A percentile compares a stretch with the other conserved stretches of the same genome.
phyloP scores from a whole-genome alignment of 83 land plant genomes.

The Thuja plicata region DNA sequence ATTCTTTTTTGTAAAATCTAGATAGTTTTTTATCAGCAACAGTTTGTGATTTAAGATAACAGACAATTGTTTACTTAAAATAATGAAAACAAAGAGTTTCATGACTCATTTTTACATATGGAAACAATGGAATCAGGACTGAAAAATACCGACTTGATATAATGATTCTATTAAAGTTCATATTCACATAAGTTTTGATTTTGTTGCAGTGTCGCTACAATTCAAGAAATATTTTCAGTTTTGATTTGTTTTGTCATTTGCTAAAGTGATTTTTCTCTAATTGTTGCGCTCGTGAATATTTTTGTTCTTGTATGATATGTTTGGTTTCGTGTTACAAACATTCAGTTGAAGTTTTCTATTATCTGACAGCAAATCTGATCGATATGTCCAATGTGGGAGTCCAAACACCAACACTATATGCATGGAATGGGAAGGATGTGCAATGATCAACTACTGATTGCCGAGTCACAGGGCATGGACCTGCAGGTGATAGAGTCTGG shows the following conservation, averaged over 20 bases:
- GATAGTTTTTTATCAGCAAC: not conserved
- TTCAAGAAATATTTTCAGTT: not conserved
- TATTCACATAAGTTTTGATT: not conserved
- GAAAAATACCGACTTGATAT: not conserved
- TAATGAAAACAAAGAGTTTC: not conserved
- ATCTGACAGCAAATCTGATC: constrained; percentile 58
- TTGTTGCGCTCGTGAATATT: not conserved
- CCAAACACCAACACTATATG: constrained; percentile 53
- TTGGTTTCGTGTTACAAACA: not conserved
- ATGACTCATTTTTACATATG: not conserved
- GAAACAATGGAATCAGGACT: not conserved
- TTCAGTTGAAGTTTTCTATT: constrained; percentile 12
- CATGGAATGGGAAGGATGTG: constrained; percentile 40
- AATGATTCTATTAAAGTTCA: not conserved
- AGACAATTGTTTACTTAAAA: not conserved
- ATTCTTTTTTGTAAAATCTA: not conserved
- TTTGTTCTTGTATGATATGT: not conserved
- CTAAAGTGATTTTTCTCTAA: not conserved
- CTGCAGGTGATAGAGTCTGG: not conserved
- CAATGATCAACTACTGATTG: not conserved
- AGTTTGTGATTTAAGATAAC: not conserved
- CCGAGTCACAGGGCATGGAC: not conserved
- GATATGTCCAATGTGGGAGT: constrained; percentile 69
- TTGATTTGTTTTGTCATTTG: not conserved
- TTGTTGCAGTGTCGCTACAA: not conserved